Evolutionary conservation across 805 yeast genomes (phyloP).

Genomic region (Yamadazyma sp.): DNA sequence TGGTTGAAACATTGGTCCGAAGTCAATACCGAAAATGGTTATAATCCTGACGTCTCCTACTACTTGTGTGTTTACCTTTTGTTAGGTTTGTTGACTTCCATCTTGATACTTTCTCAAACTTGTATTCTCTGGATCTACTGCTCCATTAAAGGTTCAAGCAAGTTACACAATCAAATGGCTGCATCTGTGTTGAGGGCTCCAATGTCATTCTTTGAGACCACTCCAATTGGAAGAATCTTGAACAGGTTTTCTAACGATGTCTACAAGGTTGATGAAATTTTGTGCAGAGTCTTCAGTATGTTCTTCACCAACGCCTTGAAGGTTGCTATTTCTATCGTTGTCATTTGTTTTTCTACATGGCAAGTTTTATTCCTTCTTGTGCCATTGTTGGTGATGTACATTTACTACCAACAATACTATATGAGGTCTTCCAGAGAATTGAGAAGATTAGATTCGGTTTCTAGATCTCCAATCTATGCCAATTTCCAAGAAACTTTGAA

Average conservation of each 20-base stretch:
- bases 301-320: slow-evolving; percentile 61
- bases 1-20: slow-evolving; percentile 99
- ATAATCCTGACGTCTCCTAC: slow-evolving; percentile 67
- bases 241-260: slow-evolving; percentile 91
- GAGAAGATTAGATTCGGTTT: slow-evolving; percentile 77
- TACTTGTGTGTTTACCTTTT: slow-evolving; percentile 76
- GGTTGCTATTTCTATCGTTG: slow-evolving; percentile 73
- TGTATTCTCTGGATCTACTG: slow-evolving; percentile 76
- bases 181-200: slow-evolving; percentile 76
- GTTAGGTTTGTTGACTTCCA: slow-evolving; percentile 69
- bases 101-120: slow-evolving; percentile 61
- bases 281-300: slow-evolving; percentile 69
- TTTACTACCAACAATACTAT: slow-evolving; percentile 74
- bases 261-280: slow-evolving; percentile 79
- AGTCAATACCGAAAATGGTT: slow-evolving; percentile 65
- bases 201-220: slow-evolving; percentile 93
- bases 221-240: slow-evolving; percentile 89
- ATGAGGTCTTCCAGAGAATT: slow-evolving; percentile 77
- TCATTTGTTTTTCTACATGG: slow-evolving; percentile 87
- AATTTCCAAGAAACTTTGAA: slow-evolving; percentile 80
- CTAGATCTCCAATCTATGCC: slow-evolving; percentile 78
- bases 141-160: slow-evolving; percentile 77
- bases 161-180: slow-evolving; percentile 76
- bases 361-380: slow-evolving; percentile 68
- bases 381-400: slow-evolving; percentile 67